Evolutionary conservation across 106 monocot genomes (phyloP), one percentile per base, ranked within the genome.

Genomic region (Dioscorea alata): DNA sequence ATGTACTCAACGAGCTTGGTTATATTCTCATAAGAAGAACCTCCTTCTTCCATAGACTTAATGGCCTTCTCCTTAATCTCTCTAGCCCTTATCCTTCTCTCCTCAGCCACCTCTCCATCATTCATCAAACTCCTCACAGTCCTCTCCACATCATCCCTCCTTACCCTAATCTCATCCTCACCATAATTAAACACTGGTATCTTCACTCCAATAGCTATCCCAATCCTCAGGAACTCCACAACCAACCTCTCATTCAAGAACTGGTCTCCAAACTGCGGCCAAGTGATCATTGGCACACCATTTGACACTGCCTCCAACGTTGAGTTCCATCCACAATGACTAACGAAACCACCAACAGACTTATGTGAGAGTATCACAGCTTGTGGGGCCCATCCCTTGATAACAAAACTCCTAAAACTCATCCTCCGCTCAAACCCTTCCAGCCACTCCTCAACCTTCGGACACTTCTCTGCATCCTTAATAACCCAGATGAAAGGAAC

Each of bases 281-380:
- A 81, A 4, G 81, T 78, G 0, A 86, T 22, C 75, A 78, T 56
- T 2, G 81, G 78, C 50, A 86, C 78, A 12, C 78, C 85, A 2
- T 72, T 69, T 4, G 81, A 24, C 34, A 86, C 63, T 14, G 65
- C 71, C 66, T 92, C 88, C 20, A 85, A 50, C 21, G 82, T 71
- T 19, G 89, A 83, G 79, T 88, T 88, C 88, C 88, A 88, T 14
- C 88, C 88, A 49, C 88, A 88, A 73, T 88, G 88, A n/a, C 83
- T 85, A 52, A 86, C 60, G 50, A 85, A 85, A 0, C 82, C 81
- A 18, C 85, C 85, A 13, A 86, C 71, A 4, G 85, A 54, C 21
- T 61, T 75, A 62, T 82, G 81, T 1, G 81, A 78, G 5, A 86
- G 61, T 20, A 90, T 85, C 57, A 75, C 50, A 61, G 85, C 78